Evolutionary conservation across 129 eudicot genomes (phyloP).

Genomic region (Tagetes erecta): DNA sequence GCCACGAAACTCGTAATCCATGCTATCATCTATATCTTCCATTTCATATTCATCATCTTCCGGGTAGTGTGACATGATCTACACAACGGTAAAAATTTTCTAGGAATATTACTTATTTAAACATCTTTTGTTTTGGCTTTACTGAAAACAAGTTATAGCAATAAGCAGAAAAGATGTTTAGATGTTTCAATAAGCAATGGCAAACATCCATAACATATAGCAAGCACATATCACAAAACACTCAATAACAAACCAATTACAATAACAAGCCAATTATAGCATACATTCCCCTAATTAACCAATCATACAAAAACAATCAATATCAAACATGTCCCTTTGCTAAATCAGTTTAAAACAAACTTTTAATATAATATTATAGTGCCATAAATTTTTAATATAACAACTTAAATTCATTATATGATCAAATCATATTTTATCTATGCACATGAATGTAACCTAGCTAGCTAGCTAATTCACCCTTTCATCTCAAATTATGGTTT

Average conservation of each 20-base stretch:
- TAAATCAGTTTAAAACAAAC: no score
- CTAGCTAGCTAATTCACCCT: background rate
- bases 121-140: background rate
- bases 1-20: constrained; percentile 60
- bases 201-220: background rate
- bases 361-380: no score
- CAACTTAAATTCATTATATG: no score
- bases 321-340: background rate
- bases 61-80: constrained; percentile 68
- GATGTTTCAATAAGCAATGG: background rate
- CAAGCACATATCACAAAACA: background rate
- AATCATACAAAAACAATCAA: background rate
- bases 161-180: no score
- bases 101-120: background rate
- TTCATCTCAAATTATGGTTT: background rate
- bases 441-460: background rate
- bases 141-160: no score
- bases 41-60: constrained; percentile 65
- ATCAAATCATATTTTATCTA: background rate
- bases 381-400: no score
- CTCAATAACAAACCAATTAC: background rate
- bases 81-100: background rate
- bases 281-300: background rate
- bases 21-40: constrained; percentile 69
- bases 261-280: no score